These are phyloP conservation scores for Telfairia occidentalis DNA, from an alignment of 331 rosid species.

Conservation along the genomic window DNA sequence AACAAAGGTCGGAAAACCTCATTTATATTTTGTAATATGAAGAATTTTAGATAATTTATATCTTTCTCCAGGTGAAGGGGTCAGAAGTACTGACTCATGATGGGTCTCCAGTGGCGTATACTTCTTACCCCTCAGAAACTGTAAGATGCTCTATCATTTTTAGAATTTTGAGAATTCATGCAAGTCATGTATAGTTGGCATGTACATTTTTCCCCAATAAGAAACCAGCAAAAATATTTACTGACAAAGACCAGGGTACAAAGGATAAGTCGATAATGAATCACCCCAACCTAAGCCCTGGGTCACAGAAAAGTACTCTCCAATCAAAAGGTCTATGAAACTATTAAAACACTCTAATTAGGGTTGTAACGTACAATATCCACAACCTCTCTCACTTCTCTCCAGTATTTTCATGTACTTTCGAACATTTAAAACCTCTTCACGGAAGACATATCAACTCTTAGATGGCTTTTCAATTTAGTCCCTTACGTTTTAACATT, in stretches of 20 bases:
- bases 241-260: background rate
- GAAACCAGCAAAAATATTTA: background rate
- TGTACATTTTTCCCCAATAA: background rate
- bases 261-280: background rate
- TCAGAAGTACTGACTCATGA: slow-evolving; percentile 59
- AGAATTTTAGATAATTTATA: background rate
- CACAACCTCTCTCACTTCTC: background rate
- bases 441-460: background rate
- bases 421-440: background rate
- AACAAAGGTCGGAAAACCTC: too few relatives aligned
- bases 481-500: too few relatives aligned
- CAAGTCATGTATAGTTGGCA: slow-evolving; percentile 11
- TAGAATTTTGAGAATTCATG: background rate
- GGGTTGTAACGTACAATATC: background rate
- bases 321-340: background rate
- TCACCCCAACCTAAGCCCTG: background rate
- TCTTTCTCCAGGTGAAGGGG: slow-evolving; percentile 61
- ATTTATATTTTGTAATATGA: too few relatives aligned
- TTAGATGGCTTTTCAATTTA: too few relatives aligned
- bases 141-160: slow-evolving; percentile 31
- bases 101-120: slow-evolving; percentile 62
- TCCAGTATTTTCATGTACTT: background rate
- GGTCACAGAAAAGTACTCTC: background rate
- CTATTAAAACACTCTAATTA: background rate
- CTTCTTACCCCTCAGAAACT: slow-evolving; percentile 61